Evolutionary conservation across 495 filamentous ascomycete genomes (phyloP).

Genomic region (Neurospora hispaniola): DNA sequence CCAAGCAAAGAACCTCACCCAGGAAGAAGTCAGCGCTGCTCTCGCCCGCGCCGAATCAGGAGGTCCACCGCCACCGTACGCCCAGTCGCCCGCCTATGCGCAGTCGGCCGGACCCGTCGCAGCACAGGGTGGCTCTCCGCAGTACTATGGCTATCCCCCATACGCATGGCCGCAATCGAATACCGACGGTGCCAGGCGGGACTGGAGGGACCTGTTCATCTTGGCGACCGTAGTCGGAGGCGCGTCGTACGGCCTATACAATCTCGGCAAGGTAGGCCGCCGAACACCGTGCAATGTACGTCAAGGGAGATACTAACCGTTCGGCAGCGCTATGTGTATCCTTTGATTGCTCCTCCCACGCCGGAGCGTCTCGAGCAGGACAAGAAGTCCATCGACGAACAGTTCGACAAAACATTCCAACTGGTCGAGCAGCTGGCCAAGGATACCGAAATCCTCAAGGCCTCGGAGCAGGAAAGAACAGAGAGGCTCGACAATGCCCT

Average conservation of each 20-base stretch:
- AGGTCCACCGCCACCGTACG: constrained; percentile 35
- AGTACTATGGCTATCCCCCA: constrained; percentile 56
- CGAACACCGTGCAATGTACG: neutral
- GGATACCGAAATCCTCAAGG: constrained; percentile 80
- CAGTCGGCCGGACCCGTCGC: constrained; percentile 27
- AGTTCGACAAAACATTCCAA: constrained; percentile 82
- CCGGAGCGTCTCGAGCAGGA: constrained; percentile 87
- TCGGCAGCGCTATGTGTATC: constrained; percentile 70
- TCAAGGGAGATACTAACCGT: constrained; percentile 7
- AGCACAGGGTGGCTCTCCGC: constrained; percentile 33
- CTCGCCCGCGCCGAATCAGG: constrained; percentile 60
- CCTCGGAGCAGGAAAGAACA: constrained; percentile 72
- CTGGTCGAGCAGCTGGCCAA: constrained; percentile 83
- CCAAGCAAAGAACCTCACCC: constrained; percentile 92
- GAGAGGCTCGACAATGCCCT: constrained; percentile 76
- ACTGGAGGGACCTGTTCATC: constrained; percentile 98
- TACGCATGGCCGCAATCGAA: constrained; percentile 55
- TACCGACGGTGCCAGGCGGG: constrained; percentile 63
- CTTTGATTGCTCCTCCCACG: constrained; percentile 86
- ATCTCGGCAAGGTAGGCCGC: constrained; percentile 60
- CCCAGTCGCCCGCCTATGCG: constrained; percentile 27
- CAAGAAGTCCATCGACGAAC: constrained; percentile 81
- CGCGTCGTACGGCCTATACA: constrained; percentile 77
- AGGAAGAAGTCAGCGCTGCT: constrained; percentile 83
- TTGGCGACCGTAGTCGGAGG: constrained; percentile 88